Evolutionary conservation across 441 rosid genomes (phyloP).

Genomic region (Adansonia rubrostipa): DNA sequence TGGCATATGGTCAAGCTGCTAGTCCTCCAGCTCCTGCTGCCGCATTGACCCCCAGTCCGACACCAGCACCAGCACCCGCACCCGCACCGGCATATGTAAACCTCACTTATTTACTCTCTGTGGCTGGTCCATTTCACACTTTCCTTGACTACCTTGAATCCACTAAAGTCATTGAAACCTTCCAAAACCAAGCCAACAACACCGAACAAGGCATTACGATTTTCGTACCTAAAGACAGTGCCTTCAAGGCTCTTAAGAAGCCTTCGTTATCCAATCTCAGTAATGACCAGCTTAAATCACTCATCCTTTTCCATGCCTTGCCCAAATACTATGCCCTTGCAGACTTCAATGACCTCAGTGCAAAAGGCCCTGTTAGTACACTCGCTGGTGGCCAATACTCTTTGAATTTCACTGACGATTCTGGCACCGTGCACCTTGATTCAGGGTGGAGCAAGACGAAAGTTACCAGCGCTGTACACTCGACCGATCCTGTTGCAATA

Average conservation of each 20-base stretch:
- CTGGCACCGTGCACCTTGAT: not conserved
- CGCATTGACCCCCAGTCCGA: not conserved
- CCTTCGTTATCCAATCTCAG: not conserved
- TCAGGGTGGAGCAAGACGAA: not conserved
- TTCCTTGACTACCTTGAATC: not conserved
- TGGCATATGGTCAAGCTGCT: constrained; percentile 2
- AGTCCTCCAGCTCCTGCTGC: not conserved
- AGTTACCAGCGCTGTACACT: not conserved
- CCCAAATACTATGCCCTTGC: constrained; percentile 5
- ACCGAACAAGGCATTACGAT: constrained; percentile 1
- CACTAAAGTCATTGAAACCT: not conserved
- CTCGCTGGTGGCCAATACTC: not conserved
- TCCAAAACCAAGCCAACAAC: constrained; percentile 2
- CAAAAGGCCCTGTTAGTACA: not conserved
- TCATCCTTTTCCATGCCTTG: constrained; percentile 4
- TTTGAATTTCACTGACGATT: not conserved
- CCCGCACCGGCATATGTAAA: constrained; percentile 2
- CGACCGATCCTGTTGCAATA: not conserved
- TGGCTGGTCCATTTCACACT: constrained; percentile 6
- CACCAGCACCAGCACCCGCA: not conserved
- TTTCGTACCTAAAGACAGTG: not conserved
- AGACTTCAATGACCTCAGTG: not conserved
- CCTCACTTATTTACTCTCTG: constrained; percentile 3
- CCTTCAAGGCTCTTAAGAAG: not conserved
- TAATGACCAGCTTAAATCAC: not conserved